Evolutionary conservation across 1,139 yeast genomes (phyloP), one percentile per base, ranked within the genome.

Genomic region (Ashbya aceris): DNA sequence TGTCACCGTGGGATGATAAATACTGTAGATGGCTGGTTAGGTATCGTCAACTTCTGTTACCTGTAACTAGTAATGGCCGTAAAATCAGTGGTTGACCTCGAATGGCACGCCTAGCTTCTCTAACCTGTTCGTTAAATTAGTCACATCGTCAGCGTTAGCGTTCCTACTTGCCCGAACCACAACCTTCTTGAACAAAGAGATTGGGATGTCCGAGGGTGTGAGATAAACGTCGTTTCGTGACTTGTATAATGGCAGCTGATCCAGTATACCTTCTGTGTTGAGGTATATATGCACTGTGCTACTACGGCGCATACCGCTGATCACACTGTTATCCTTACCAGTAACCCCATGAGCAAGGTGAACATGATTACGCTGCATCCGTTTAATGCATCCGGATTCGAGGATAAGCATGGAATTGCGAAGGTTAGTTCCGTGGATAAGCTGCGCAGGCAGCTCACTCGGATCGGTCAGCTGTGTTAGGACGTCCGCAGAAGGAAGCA

Each of bases 341-440:
- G 56, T 43, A 4, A 60, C 46, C 13, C 77, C 78, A 2, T 68
- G 51, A 2, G 89, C 79, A 56, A 91, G 70, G 62, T 91, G 98
- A 17, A 91, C 77, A 60, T 91, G 98, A 51, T 82, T 81, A 51
- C 98, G 66, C 28, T 61, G 65, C 96, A 87, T 85, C 42, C 64
- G 67, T 23, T 73, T 71, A 27, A 91, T 65, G 3, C 29, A 40
- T 0, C 77, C 77, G 8, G 70, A 51, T 30, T 61, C 46, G 17
- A 71, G 47, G n/a, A 86, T 85, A 8, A 55, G 45, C 1, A 65
- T 56, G 52, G 83, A 64, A 17, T 75, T 77, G 5, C 61, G 58
- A n/a, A 45, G 45, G 48, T 70, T 77, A 0, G 98, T 91, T 6
- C 98, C 98, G 59, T 93, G 98, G 30, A 84, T 76, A 4, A 85